phyloP scores from a whole-genome alignment of 2,329 filamentous ascomycete species.

The Blastomyces percursus region DNA sequence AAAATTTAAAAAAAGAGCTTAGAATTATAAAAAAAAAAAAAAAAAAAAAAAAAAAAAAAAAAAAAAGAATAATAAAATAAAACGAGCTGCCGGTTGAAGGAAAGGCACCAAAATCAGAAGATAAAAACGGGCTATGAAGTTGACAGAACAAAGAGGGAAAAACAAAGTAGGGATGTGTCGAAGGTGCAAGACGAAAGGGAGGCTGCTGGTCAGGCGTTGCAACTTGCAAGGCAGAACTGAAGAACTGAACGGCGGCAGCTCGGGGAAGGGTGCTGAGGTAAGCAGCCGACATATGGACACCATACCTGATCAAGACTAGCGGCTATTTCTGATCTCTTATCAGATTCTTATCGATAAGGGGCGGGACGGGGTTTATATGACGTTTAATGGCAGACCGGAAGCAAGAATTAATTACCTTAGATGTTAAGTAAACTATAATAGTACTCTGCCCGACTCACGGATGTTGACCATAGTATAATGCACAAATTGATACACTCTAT shows the following conservation, averaged over 20 bases:
- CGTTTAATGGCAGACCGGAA: too few species aligned
- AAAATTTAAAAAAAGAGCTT: too few species aligned
- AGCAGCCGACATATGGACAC: background rate
- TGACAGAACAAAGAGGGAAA: background rate
- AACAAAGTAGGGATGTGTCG: background rate
- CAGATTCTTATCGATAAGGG: too few species aligned
- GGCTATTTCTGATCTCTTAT: background rate
- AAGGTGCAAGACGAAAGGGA: background rate
- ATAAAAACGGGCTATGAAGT: background rate
- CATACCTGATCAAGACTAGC: background rate
- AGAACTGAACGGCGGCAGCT: too few species aligned
- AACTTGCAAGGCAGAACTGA: slow-evolving; percentile 2
- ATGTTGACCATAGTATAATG: background rate
- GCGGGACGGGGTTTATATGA: background rate
- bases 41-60: too few species aligned
- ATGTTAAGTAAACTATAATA: too few species aligned
- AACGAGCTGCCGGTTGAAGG: background rate
- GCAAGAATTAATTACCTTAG: too few species aligned
- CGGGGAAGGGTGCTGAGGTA: background rate
- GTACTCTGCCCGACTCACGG: too few species aligned
- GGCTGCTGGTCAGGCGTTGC: background rate
- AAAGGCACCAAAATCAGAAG: background rate
- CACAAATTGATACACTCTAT: background rate
- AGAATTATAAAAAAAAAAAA: too few species aligned
- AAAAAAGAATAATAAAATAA: background rate